A percentile compares a stretch with the other conserved stretches of the same genome.
phyloP scores from a whole-genome alignment of 106 monocot genomes.

The Amphibolis antarctica region DNA sequence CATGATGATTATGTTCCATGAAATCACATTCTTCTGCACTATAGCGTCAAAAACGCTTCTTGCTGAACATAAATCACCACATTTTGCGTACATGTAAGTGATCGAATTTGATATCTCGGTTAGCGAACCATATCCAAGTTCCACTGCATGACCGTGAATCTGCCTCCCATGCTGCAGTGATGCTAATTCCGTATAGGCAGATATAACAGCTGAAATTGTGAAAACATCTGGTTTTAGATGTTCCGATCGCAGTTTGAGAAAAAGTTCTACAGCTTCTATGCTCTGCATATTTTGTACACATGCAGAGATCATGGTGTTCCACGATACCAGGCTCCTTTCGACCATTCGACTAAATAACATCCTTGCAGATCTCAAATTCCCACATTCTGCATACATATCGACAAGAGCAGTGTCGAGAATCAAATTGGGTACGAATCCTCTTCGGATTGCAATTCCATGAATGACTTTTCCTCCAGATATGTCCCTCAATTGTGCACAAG shows the following conservation, averaged over 20 bases:
- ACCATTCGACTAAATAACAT: conserved; percentile 10
- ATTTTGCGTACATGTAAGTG: background rate
- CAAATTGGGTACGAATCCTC: conserved; percentile 29
- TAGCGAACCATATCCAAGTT: background rate
- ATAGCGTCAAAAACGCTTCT: conserved; percentile 23
- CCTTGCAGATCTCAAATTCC: conserved; percentile 24
- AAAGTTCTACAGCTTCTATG: background rate
- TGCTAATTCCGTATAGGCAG: no score
- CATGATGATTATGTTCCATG: conserved; percentile 89
- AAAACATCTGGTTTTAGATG: no score
- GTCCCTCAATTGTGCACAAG: conserved; percentile 19
- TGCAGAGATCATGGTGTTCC: no score
- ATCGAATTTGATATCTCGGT: background rate
- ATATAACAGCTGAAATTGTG: no score
- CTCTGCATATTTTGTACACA: no score
- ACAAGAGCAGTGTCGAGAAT: no score
- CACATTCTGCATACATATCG: conserved; percentile 67
- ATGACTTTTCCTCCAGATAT: background rate
- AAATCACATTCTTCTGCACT: conserved; percentile 25
- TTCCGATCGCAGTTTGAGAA: no score
- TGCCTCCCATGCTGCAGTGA: background rate
- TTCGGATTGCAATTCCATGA: conserved; percentile 23
- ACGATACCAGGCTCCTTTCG: background rate
- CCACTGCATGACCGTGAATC: background rate
- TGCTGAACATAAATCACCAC: background rate